Evolutionary conservation across 495 filamentous ascomycete species (phyloP).

Genomic region (Aspergillus ostianus): DNA sequence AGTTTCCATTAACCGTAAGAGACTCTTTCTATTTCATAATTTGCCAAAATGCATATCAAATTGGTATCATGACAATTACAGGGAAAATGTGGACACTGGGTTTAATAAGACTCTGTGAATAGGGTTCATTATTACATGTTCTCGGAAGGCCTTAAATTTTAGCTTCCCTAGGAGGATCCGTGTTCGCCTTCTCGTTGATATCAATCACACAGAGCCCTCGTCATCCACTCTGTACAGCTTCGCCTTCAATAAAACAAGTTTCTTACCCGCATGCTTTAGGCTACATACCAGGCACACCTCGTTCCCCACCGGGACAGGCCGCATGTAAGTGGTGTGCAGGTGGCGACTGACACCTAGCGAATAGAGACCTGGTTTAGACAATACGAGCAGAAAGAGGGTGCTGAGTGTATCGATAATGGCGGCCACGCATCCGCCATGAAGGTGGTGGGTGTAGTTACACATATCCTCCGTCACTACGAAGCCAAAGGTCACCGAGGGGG

Average conservation of each 20-base stretch:
- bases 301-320: slow-evolving; percentile 54
- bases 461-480: slow-evolving; percentile 53
- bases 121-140: too few species aligned
- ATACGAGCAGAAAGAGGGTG: slow-evolving; percentile 52
- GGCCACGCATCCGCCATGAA: slow-evolving; percentile 70
- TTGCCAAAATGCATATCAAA: too few species aligned
- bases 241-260: slow-evolving; percentile 45
- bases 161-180: slow-evolving; percentile 44
- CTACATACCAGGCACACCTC: slow-evolving; percentile 57
- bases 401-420: slow-evolving; percentile 68
- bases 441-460: slow-evolving; percentile 56
- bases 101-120: too few species aligned
- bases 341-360: slow-evolving; percentile 62
- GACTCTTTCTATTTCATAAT: too few species aligned
- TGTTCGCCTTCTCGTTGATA: slow-evolving; percentile 69
- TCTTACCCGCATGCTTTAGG: slow-evolving; percentile 60
- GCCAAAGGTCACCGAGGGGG: slow-evolving; percentile 34
- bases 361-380: slow-evolving; percentile 62
- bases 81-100: too few species aligned
- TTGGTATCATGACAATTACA: too few species aligned
- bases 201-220: slow-evolving; percentile 58
- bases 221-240: slow-evolving; percentile 42
- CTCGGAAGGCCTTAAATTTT: slow-evolving; percentile 18
- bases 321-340: slow-evolving; percentile 65
- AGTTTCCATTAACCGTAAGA: too few species aligned